Evolutionary conservation across 2,329 filamentous ascomycete genomes (phyloP).

Genomic region (Penicillium sp.): DNA sequence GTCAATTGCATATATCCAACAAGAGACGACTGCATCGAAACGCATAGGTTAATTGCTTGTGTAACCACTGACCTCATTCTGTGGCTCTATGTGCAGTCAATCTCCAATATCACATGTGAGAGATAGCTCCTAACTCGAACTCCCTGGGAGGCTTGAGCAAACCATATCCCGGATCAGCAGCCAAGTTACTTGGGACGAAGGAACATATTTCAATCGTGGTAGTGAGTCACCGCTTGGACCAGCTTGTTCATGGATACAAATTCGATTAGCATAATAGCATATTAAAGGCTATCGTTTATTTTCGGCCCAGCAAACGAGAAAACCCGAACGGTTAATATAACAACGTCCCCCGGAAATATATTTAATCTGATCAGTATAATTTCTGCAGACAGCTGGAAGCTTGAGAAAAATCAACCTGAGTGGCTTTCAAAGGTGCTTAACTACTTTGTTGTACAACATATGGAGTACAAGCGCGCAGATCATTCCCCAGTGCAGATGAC

Average conservation of each 20-base stretch:
- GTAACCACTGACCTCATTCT: not conserved
- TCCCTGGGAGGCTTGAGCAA: not conserved
- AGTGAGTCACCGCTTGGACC: not conserved
- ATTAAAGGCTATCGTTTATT: not conserved
- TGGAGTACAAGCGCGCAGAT: constrained; percentile 13
- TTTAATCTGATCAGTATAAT: not conserved
- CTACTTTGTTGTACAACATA: not conserved
- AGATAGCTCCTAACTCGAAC: not conserved
- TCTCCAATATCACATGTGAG: constrained; percentile 3
- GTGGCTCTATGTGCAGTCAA: not conserved
- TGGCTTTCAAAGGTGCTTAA: constrained; percentile 5
- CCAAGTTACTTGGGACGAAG: not conserved
- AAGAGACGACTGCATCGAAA: not conserved
- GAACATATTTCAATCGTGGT: not conserved
- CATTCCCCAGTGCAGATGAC: constrained; percentile 22
- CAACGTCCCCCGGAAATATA: not conserved
- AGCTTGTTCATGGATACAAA: not conserved
- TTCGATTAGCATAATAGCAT: not conserved
- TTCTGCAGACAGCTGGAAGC: constrained; percentile 6
- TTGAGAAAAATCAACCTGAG: not conserved
- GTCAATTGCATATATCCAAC: not conserved
- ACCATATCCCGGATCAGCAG: not conserved
- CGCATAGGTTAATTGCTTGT: constrained; percentile 1
- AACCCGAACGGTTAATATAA: not conserved
- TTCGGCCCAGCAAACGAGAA: not conserved